phyloP scores from a whole-genome alignment of 495 filamentous ascomycete genomes.

The Aspergillus diversus region DNA sequence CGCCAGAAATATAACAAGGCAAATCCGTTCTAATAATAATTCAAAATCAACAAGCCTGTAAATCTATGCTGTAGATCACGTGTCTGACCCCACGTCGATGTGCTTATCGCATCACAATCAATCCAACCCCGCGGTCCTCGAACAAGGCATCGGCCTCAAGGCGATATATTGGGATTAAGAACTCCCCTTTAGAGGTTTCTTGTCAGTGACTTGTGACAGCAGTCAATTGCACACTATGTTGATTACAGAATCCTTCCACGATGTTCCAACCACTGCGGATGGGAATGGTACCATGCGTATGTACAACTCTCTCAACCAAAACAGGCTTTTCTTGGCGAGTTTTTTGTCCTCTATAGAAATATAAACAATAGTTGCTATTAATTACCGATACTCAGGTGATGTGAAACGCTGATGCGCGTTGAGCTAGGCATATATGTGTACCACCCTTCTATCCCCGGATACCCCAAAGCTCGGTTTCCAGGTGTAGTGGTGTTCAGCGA shows the following conservation, averaged over 20 bases:
- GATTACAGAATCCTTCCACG: constrained; percentile 65
- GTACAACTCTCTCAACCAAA: constrained; percentile 14
- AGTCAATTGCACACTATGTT: constrained; percentile 54
- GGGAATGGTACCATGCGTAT: constrained; percentile 66
- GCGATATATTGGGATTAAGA: too few relatives aligned
- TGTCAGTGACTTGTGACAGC: not conserved
- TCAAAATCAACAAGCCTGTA: not conserved
- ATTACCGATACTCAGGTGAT: not conserved
- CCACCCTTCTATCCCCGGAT: constrained; percentile 81
- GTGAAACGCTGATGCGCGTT: not conserved
- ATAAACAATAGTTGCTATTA: not conserved
- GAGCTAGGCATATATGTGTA: constrained; percentile 82
- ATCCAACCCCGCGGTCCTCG: not conserved
- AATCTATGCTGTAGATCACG: constrained; percentile 16
- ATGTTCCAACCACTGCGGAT: constrained; percentile 68
- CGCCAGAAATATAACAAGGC: not conserved
- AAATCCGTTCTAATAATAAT: not conserved
- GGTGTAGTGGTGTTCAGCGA: constrained; percentile 92
- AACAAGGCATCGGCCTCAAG: not conserved
- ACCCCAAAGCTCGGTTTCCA: constrained; percentile 87
- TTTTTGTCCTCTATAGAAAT: too few relatives aligned
- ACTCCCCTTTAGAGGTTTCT: not conserved
- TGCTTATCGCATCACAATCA: constrained; percentile 7
- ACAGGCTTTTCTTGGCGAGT: too few relatives aligned
- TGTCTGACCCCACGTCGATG: constrained; percentile 15